Evolutionary conservation across 139 green algal genomes (phyloP), one percentile per base, ranked within the genome.

Genomic region (Pycnococcus provasolii): DNA sequence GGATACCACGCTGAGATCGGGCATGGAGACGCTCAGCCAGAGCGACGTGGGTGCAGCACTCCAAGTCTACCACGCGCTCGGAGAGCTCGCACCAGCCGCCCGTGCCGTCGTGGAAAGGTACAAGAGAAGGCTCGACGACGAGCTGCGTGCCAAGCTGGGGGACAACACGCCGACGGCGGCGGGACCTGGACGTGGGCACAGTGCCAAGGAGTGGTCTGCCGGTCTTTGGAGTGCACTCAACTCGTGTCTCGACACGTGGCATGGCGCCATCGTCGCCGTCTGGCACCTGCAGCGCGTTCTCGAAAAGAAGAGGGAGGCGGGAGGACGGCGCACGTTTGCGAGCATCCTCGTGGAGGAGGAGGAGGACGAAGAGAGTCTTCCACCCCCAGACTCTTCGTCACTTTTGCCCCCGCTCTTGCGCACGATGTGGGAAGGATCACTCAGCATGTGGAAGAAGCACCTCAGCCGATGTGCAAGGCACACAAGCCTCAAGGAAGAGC

Each of bases 201-300:
- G 26, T 26, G 26, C 26, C 26, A 26, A 26, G 26, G 26, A 26
- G 26, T 71, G 78, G 60, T 68, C 81, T 55, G 80, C 90, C 41
- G 64, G 52, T 42, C 54, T 92, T 50, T 89, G 83, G 85, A 71
- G 84, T 45, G 64, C 73, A 48, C 66, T 96, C 60, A 73, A 68
- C 2, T 65, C 73, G 9, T 80, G 81, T 52, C 55, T 84, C 13
- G 85, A 95, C 6, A n/a, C 59, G 50, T 58, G 95, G 60, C 68
- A 82, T 37, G 40, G 46, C 6, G 62, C 71, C 11, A 74, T 70
- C 6, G 57, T 64, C 45, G 74, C 80, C 1, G 79, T 89, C 60
- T 96, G 86, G 87, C 88, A 94, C 79, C 67, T 95, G 68, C 89
- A 97, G 78, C 79, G 89, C 0, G 92, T 98, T 55, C 68, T 96